These are phyloP conservation scores for Phytopythium mirpurense DNA, from an alignment of 352 stramenopile species.

Conservation along the genomic window DNA sequence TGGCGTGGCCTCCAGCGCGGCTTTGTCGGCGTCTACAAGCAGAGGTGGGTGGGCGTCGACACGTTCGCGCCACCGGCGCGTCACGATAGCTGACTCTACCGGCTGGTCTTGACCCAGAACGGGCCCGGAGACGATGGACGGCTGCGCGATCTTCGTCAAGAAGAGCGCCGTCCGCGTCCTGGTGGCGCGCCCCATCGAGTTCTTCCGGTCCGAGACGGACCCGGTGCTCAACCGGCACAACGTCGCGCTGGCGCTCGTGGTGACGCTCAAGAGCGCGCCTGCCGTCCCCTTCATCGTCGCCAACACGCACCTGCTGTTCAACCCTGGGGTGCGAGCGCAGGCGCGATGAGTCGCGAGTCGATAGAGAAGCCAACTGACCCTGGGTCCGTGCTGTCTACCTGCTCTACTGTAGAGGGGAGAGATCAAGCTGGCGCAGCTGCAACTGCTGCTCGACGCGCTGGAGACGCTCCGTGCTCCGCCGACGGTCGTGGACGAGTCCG, in stretches of 20 bases:
- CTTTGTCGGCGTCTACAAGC: constrained; percentile 51
- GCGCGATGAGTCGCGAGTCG: too few species aligned
- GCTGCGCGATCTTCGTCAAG: constrained; percentile 64
- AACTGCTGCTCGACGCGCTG: constrained; percentile 38
- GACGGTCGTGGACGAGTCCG: background rate
- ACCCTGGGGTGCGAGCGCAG: constrained; percentile 48
- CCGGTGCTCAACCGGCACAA: constrained; percentile 55
- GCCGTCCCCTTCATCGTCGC: constrained; percentile 41
- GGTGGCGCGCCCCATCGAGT: constrained; percentile 37
- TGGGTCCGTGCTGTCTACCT: background rate
- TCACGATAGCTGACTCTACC: background rate
- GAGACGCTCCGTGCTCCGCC: constrained; percentile 13
- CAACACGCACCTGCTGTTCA: constrained; percentile 74
- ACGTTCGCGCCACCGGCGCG: too few species aligned
- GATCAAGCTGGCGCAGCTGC: constrained; percentile 57
- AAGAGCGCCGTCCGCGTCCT: constrained; percentile 38
- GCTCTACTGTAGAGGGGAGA: constrained; percentile 63
- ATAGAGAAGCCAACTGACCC: too few species aligned
- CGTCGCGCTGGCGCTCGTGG: constrained; percentile 39
- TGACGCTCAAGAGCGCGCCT: constrained; percentile 21
- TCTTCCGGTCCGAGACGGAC: constrained; percentile 27
- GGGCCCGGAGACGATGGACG: constrained; percentile 50
- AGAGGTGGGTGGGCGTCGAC: constrained; percentile 24
- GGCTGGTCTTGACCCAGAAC: constrained; percentile 15
- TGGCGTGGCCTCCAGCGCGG: constrained; percentile 15